Conservation (phyloP, 305 asterid species). For the Fraxinus sp. region DNA sequence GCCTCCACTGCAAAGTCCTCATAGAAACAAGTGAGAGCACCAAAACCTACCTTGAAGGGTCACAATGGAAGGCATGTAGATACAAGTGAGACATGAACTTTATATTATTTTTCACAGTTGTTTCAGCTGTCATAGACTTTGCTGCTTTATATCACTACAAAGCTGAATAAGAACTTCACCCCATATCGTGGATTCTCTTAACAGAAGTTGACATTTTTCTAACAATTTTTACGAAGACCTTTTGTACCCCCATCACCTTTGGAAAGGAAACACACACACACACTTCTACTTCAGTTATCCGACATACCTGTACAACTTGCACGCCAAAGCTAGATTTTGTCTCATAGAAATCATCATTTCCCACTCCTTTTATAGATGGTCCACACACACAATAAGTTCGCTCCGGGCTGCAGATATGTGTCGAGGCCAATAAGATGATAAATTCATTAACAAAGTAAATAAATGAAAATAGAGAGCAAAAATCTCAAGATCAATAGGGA, state of each 20-base stretch:
- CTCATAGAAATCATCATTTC: slow-evolving; percentile 86
- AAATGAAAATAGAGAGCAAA: slow-evolving; percentile 1
- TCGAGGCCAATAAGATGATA: slow-evolving; percentile 23
- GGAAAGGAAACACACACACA: slow-evolving; percentile 9
- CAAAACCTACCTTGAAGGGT: neutral
- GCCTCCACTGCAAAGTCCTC: neutral
- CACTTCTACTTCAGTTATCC: slow-evolving; percentile 16
- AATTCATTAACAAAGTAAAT: slow-evolving; percentile 5
- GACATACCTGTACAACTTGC: slow-evolving; percentile 93
- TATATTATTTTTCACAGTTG: neutral
- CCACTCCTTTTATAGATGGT: slow-evolving; percentile 79
- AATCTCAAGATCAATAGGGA: slow-evolving; percentile 4
- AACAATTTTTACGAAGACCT: neutral
- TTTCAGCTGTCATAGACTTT: neutral
- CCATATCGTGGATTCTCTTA: neutral
- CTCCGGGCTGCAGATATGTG: slow-evolving; percentile 67
- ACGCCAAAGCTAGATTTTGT: slow-evolving; percentile 89
- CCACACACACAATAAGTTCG: slow-evolving; percentile 91
- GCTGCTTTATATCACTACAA: neutral
- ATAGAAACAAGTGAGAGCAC: neutral
- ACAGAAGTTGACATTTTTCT: neutral
- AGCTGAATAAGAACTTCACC: neutral
- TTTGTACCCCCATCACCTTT: neutral
- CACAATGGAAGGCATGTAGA: neutral
- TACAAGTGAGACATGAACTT: neutral